Percentiles rank a stretch among this genome's conserved stretches.
These are phyloP conservation scores for Colletotrichum theobromicola DNA, from an alignment of 2,329 filamentous ascomycete species.

Conservation along the genomic window DNA sequence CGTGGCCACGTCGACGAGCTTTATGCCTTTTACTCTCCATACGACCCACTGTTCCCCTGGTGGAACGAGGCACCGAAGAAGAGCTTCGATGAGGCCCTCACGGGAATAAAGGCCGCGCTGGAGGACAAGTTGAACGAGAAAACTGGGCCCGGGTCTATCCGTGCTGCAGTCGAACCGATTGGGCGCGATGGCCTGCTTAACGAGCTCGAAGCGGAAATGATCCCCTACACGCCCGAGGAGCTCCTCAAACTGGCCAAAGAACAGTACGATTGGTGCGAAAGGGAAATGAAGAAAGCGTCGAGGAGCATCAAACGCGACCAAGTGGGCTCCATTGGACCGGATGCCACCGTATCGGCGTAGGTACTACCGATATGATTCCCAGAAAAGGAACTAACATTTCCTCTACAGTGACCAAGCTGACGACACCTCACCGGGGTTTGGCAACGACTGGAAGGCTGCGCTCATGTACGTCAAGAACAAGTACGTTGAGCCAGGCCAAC, in stretches of 20 bases:
- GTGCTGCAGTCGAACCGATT: conserved; percentile 55
- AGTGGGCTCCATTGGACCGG: background rate
- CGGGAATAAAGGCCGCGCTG: conserved; percentile 40
- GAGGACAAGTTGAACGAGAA: conserved; percentile 36
- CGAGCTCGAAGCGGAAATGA: conserved; percentile 61
- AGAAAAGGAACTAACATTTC: background rate
- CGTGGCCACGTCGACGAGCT: conserved; percentile 48
- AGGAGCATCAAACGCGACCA: conserved; percentile 42
- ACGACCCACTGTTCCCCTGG: conserved; percentile 63
- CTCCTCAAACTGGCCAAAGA: conserved; percentile 54
- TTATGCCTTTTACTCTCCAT: conserved; percentile 56
- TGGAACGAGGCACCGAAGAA: conserved; percentile 55
- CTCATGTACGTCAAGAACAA: conserved; percentile 61
- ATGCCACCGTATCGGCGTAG: background rate
- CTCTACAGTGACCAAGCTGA: background rate
- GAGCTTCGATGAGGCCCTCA: conserved; percentile 40
- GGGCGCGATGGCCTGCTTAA: conserved; percentile 54
- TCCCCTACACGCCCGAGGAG: conserved; percentile 63
- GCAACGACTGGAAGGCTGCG: conserved; percentile 54
- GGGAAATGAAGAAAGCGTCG: conserved; percentile 58
- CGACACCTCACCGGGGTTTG: conserved; percentile 28
- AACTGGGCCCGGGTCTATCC: conserved; percentile 5
- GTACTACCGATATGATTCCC: background rate
- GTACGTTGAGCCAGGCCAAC: conserved; percentile 58
- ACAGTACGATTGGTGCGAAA: conserved; percentile 61